A percentile compares a stretch with the other conserved stretches of the same genome.
Evolutionary conservation across 208 protist species (phyloP).

Genomic region (Naegleria lovaniensis): DNA sequence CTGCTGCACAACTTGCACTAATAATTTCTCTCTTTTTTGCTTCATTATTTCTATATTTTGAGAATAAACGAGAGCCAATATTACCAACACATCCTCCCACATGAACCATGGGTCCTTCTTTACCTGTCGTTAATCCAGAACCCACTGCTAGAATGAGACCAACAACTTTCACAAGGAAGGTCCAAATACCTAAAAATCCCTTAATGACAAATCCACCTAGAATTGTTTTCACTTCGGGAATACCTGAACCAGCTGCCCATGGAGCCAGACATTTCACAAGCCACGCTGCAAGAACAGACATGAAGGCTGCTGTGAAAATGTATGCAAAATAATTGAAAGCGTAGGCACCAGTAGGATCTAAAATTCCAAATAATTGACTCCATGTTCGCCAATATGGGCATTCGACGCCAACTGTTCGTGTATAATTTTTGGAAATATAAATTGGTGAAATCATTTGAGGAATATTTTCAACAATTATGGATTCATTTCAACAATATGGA

Average conservation of each 20-base stretch:
- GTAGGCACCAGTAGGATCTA: not conserved
- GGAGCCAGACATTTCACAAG: constrained; percentile 40
- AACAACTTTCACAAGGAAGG: constrained; percentile 68
- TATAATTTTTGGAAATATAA: no score
- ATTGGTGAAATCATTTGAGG: no score
- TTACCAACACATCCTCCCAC: not conserved
- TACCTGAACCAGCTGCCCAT: constrained; percentile 60
- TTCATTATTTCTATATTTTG: constrained; percentile 69
- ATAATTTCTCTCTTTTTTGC: constrained; percentile 83
- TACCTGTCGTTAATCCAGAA: constrained; percentile 53
- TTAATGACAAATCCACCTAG: constrained; percentile 62
- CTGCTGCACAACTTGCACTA: constrained; percentile 79
- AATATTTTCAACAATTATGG: no score
- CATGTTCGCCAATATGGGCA: not conserved
- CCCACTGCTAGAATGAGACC: constrained; percentile 77
- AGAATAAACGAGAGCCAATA: constrained; percentile 61
- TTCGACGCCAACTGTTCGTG: not conserved
- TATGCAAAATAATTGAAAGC: not conserved
- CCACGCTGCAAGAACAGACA: not conserved
- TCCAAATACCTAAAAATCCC: constrained; percentile 45
- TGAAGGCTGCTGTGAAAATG: not conserved
- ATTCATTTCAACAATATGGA: no score
- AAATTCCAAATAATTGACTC: constrained; percentile 2
- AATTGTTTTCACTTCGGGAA: constrained; percentile 74
- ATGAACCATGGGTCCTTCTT: constrained; percentile 8